These are phyloP conservation scores for Boletus insuetus DNA, from an alignment of 768 basidiomycete genomes.

Conservation along the genomic window DNA sequence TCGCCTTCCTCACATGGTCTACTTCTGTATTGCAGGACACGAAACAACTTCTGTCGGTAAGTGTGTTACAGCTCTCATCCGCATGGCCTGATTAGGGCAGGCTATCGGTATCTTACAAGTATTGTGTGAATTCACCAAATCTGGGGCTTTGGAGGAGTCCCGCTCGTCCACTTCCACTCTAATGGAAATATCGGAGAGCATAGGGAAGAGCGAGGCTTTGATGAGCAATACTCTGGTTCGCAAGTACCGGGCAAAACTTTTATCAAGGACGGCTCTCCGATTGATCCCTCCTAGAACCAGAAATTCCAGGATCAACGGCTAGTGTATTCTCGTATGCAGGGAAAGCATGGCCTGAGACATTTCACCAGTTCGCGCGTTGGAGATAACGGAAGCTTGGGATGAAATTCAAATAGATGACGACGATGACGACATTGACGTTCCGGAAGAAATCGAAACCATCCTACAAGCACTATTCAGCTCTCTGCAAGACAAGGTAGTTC, in stretches of 20 bases:
- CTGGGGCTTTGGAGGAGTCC: constrained; percentile 54
- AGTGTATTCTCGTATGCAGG: constrained; percentile 22
- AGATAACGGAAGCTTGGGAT: constrained; percentile 10
- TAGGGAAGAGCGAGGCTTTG: constrained; percentile 43
- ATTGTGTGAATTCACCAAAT: constrained; percentile 67
- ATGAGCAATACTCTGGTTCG: constrained; percentile 63
- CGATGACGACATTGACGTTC: constrained; percentile 58
- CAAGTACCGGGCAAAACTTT: constrained; percentile 65
- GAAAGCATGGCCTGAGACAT: constrained; percentile 23
- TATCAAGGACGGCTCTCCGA: constrained; percentile 62
- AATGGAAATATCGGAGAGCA: constrained; percentile 40
- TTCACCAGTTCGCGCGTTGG: constrained; percentile 24
- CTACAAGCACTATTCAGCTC: constrained; percentile 70
- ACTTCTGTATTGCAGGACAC: constrained; percentile 35
- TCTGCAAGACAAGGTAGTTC: constrained; percentile 78
- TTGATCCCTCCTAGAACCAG: constrained; percentile 51
- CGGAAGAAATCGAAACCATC: constrained; percentile 73
- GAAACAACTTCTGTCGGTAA: constrained; percentile 52
- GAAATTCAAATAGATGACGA: constrained; percentile 17
- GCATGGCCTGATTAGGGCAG: constrained; percentile 36
- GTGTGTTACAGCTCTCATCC: constrained; percentile 8
- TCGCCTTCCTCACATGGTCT: constrained; percentile 52
- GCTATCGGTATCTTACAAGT: constrained; percentile 66
- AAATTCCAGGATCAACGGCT: constrained; percentile 41
- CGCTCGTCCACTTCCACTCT: constrained; percentile 43